Base-by-base conservation (phyloP, 768 basidiomycete genomes). In the Mycena galericulata region DNA sequence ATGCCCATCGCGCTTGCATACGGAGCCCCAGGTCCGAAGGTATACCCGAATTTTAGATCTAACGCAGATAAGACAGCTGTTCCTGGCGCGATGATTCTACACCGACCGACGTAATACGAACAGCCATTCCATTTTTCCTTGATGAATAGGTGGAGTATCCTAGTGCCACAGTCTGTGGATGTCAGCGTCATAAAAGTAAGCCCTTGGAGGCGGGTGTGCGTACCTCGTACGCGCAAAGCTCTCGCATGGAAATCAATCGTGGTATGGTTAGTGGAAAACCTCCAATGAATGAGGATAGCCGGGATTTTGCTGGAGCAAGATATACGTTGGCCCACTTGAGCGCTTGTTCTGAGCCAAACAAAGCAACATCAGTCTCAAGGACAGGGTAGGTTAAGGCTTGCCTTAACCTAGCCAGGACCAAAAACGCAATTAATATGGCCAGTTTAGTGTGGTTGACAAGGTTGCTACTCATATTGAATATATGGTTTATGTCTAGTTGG, bases 111-210 rank as follows among this genome's bases (percentile, higher is more conserved):
- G 30, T 80, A 91, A 64, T 73, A 94, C 88, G 91, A 85, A 77
- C 95, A 97, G 0, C 95, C 95, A 74, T 93, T 90, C 96, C 96
- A 98, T 78, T 97, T 96, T 41, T 94, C 90, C 73, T 92, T 86
- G 0, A 94, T 95, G 79, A 98, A 98, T 2, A 97, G 82, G 60
- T 90, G 18, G 94, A 96, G 75, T 95, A 96, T 7, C 94, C 95
- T 14, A 97, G 84, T 0, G 94, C 92, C 46, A 97, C 96, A n/a
- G 96, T 96, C 92, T 94, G 59, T 3, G 34, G 1, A 50, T n/a
- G n/a, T n/a, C n/a, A n/a, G n/a, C n/a, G n/a, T n/a, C n/a, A n/a
- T n/a, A n/a, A n/a, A n/a, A n/a, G n/a, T n/a, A 30, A 30, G n/a
- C 22, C 8, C 15, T 22, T 17, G 17, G 4, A 7, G 43, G 10